A percentile compares a stretch with the other conserved stretches of the same genome.
Evolutionary conservation across 1,139 yeast genomes (phyloP).

Genomic region (Suhomyces bolitotheri): DNA sequence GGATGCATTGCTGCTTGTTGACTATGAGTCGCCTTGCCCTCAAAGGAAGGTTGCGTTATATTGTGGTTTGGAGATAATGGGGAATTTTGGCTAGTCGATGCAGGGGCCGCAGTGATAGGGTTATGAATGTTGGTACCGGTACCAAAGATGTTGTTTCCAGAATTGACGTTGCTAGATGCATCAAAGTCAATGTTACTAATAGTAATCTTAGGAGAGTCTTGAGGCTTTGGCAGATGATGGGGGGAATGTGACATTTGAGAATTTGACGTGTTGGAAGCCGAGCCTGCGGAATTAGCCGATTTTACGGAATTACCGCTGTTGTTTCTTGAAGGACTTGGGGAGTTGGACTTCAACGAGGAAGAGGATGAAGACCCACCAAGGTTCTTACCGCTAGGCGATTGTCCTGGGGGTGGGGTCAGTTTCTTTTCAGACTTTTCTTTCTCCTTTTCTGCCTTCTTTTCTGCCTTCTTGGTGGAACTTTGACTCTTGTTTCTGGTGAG

Average conservation of each 20-base stretch:
- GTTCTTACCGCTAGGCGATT: slow-evolving; percentile 6
- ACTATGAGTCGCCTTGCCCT: slow-evolving; percentile 24
- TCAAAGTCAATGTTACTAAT: slow-evolving; percentile 23
- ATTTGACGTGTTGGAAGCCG: slow-evolving; percentile 17
- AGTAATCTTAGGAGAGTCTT: slow-evolving; percentile 32
- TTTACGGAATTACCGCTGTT: slow-evolving; percentile 33
- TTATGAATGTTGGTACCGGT: slow-evolving; percentile 22
- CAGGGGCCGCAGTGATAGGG: slow-evolving; percentile 21
- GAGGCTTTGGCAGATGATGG: slow-evolving; percentile 16
- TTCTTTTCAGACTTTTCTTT: slow-evolving; percentile 19
- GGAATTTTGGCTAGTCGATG: slow-evolving; percentile 4
- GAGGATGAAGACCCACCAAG: slow-evolving; percentile 15
- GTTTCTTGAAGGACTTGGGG: slow-evolving; percentile 39
- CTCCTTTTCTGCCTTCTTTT: slow-evolving; percentile 30
- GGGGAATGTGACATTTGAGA: slow-evolving; percentile 12
- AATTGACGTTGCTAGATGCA: slow-evolving; percentile 18
- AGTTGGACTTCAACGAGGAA: slow-evolving; percentile 31
- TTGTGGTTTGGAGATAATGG: slow-evolving; percentile 4
- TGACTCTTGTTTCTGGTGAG: slow-evolving; percentile 48
- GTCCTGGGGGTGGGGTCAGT: slow-evolving; percentile 13
- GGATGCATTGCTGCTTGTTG: slow-evolving; percentile 33
- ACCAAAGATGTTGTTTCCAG: slow-evolving; percentile 20
- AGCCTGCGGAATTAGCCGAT: slow-evolving; percentile 22
- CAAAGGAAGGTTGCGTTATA: slow-evolving; percentile 9
- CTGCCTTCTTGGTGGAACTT: slow-evolving; percentile 38